Percentiles rank a stretch among this genome's conserved stretches.
Evolutionary conservation across 2,329 filamentous ascomycete species (phyloP).

Genomic region (Bipolaris sorokiniana): DNA sequence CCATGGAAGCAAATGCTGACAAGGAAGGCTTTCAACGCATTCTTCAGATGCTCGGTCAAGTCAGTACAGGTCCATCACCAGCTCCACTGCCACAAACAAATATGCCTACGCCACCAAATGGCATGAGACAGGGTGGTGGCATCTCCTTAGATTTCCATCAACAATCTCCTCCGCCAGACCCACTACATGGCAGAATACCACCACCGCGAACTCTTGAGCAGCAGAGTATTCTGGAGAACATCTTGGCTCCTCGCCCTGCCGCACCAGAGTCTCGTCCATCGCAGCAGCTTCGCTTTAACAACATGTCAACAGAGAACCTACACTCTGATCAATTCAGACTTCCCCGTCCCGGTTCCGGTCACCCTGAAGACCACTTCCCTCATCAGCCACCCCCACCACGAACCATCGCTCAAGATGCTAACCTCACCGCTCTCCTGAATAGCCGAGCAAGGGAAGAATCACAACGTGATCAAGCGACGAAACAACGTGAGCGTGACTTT

Average conservation of each 20-base stretch:
- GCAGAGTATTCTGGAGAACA: constrained; percentile 45
- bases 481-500: constrained; percentile 77
- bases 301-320: constrained; percentile 45
- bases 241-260: constrained; percentile 41
- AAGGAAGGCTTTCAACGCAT: constrained; percentile 86
- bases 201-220: constrained; percentile 43
- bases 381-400: constrained; percentile 41
- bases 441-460: constrained; percentile 48
- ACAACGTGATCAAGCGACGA: constrained; percentile 48
- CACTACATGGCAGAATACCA: constrained; percentile 28
- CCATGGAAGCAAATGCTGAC: constrained; percentile 64
- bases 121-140: constrained; percentile 37
- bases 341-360: constrained; percentile 41
- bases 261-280: constrained; percentile 38
- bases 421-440: constrained; percentile 46
- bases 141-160: constrained; percentile 42
- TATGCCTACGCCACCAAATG: constrained; percentile 35
- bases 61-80: constrained; percentile 30
- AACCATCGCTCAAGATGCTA: constrained; percentile 37
- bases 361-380: constrained; percentile 38
- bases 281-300: constrained; percentile 41
- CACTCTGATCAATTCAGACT: constrained; percentile 40
- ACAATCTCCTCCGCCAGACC: constrained; percentile 39
- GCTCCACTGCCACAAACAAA: constrained; percentile 28
- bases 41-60: constrained; percentile 76